phyloP scores from a whole-genome alignment of 148 eudicot genomes.

The Nepenthes gracilis region DNA sequence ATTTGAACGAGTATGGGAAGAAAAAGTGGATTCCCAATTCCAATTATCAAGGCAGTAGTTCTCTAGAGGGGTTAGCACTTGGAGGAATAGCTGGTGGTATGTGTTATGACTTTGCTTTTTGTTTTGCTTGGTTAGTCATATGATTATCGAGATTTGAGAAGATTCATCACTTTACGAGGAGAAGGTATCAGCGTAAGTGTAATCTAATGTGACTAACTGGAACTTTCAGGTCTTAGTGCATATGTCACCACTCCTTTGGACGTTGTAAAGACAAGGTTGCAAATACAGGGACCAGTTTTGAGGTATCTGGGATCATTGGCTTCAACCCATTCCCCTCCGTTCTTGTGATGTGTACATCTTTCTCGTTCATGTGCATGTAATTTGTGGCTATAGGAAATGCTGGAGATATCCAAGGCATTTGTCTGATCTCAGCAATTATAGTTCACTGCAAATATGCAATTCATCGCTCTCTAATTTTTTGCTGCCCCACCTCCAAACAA shows the following conservation, averaged over 20 bases:
- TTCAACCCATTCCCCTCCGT: too few relatives aligned
- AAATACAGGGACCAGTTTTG: slow-evolving; percentile 62
- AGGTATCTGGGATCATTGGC: slow-evolving; percentile 22
- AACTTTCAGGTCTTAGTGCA: slow-evolving; percentile 26
- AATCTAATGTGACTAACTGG: not conserved
- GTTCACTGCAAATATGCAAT: too few relatives aligned
- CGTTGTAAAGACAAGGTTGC: slow-evolving; percentile 71
- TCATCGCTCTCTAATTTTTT: too few relatives aligned
- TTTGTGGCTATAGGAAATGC: too few relatives aligned
- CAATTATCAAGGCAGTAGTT: slow-evolving; percentile 36
- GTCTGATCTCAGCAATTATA: too few relatives aligned
- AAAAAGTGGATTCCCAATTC: slow-evolving; percentile 39
- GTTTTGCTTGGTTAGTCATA: slow-evolving; percentile 25
- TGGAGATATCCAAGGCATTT: too few relatives aligned
- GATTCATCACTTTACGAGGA: not conserved
- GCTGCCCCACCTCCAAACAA: too few relatives aligned
- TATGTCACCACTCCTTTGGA: slow-evolving; percentile 88
- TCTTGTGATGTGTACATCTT: not conserved
- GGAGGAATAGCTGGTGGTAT: slow-evolving; percentile 94
- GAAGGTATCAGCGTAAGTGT: not conserved
- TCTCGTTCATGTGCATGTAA: too few relatives aligned
- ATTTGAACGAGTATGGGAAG: slow-evolving; percentile 52
- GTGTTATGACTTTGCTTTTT: not conserved
- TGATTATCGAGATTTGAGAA: slow-evolving; percentile 6
- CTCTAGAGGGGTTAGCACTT: slow-evolving; percentile 65